Percentiles rank a stretch among this genome's conserved stretches.
phyloP scores from a whole-genome alignment of 2,329 filamentous ascomycete species.

The Aspergillus pseudotamarii region DNA sequence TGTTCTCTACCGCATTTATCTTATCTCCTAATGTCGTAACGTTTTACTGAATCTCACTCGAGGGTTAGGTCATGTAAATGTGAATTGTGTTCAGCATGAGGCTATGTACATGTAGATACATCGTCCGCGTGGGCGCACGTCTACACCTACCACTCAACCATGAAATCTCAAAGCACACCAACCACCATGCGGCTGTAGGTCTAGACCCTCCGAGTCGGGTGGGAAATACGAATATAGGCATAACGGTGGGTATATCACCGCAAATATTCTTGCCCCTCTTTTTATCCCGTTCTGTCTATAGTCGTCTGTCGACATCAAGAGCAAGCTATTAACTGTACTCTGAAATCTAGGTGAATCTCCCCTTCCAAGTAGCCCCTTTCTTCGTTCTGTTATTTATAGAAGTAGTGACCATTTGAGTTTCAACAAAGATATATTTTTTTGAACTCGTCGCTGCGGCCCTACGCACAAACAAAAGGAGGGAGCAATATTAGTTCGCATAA shows the following conservation, averaged over 20 bases:
- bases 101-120: background rate
- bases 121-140: background rate
- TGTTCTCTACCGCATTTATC: constrained; percentile 4
- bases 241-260: background rate
- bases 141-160: background rate
- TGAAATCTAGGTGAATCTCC: no score
- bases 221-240: background rate
- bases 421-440: background rate
- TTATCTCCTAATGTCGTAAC: constrained; percentile 17
- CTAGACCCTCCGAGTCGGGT: background rate
- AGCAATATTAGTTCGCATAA: no score
- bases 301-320: background rate
- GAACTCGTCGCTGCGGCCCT: no score
- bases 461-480: no score
- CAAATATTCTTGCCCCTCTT: background rate
- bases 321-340: background rate
- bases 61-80: constrained; percentile 1
- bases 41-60: constrained; percentile 8
- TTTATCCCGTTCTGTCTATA: background rate
- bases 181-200: background rate
- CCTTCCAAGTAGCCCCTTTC: background rate
- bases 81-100: background rate
- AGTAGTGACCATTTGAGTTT: background rate
- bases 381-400: background rate
- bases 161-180: background rate